Evolutionary conservation across 257 asterid genomes (phyloP).

Genomic region (Gardenia jasminoides): DNA sequence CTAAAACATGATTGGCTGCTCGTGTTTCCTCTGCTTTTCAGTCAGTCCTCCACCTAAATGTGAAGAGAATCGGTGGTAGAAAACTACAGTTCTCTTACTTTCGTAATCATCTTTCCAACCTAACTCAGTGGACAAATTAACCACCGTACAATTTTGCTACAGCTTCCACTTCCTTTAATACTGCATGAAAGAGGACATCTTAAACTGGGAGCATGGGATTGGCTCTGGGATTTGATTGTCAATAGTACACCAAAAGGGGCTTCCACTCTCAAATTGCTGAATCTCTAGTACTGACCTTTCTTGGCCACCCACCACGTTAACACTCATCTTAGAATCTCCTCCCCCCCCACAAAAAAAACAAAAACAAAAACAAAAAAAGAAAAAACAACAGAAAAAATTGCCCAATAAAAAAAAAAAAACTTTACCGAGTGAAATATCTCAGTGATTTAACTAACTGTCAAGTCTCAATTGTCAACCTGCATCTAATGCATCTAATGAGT

Average conservation of each 20-base stretch:
- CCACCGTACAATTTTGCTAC: background rate
- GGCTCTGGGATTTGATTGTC: background rate
- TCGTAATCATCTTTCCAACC: background rate
- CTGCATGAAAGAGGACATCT: background rate
- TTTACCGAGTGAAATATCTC: background rate
- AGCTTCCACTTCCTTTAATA: background rate
- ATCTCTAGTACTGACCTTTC: background rate
- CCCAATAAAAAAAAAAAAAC: background rate
- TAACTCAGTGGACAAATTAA: background rate
- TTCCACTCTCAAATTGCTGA: background rate
- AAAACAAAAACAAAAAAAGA: background rate
- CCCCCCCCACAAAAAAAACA: background rate
- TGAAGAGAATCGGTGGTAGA: background rate
- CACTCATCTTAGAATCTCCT: background rate
- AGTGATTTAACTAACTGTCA: conserved; percentile 19
- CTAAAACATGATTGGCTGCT: background rate
- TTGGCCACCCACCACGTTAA: background rate
- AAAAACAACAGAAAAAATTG: too few relatives aligned
- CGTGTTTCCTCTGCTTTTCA: background rate
- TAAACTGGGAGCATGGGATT: background rate
- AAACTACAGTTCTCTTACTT: background rate
- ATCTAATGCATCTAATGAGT: background rate
- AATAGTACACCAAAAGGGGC: background rate
- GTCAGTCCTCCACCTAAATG: background rate
- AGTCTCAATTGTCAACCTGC: conserved; percentile 3